Evolutionary conservation across 208 protist genomes (phyloP).

Genomic region (Porcisia deanei): DNA sequence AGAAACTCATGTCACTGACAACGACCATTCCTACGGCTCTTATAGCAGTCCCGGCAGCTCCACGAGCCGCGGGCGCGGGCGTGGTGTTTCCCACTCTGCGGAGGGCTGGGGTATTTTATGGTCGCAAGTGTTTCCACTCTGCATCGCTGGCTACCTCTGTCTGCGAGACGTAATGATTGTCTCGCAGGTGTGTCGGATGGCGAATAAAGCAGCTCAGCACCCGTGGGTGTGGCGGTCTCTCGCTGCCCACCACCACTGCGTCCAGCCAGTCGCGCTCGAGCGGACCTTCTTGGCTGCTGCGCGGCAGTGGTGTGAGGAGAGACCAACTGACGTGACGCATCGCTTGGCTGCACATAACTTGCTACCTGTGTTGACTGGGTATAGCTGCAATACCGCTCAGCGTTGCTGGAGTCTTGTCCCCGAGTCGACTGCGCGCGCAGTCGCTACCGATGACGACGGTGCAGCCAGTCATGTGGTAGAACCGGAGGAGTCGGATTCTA

Average conservation of each 20-base stretch:
- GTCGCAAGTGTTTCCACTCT: constrained; percentile 31
- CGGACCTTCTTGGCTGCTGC: constrained; percentile 7
- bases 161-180: constrained; percentile 30
- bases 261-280: constrained; percentile 20
- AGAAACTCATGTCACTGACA: background rate
- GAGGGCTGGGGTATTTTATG: constrained; percentile 29
- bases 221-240: constrained; percentile 45
- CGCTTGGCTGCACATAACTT: background rate
- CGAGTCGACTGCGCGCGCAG: background rate
- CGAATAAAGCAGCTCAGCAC: constrained; percentile 8
- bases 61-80: background rate
- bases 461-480: background rate
- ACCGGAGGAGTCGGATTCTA: background rate
- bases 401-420: background rate
- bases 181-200: constrained; percentile 22
- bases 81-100: background rate
- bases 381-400: background rate
- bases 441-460: background rate
- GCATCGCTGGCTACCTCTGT: constrained; percentile 31
- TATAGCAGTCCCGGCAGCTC: background rate
- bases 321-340: background rate
- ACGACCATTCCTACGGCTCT: background rate
- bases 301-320: constrained; percentile 14
- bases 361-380: background rate
- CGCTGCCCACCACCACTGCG: constrained; percentile 14